These are phyloP conservation scores for Podila clonocystis DNA, from an alignment of 192 early-diverging fungal species.

Conservation along the genomic window DNA sequence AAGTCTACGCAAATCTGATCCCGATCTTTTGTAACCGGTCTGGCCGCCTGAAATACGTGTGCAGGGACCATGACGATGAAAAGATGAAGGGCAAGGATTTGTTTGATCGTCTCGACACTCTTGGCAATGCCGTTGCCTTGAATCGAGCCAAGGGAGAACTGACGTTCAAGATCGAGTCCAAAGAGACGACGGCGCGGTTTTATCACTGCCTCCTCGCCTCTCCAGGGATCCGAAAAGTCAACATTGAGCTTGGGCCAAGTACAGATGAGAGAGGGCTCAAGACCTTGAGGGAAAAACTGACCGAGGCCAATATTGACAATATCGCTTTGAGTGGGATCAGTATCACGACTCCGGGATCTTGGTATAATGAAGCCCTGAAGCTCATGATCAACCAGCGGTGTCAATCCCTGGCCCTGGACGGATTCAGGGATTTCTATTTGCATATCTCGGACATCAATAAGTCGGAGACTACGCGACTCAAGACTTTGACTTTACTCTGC, in stretches of 20 bases:
- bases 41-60: not conserved
- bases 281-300: too few relatives aligned
- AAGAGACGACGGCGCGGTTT: too few relatives aligned
- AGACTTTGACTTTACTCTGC: not conserved
- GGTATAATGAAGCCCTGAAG: not conserved
- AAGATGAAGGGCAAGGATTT: not conserved
- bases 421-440: slow-evolving; percentile 4
- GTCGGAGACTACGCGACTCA: not conserved
- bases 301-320: not conserved
- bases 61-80: slow-evolving; percentile 1
- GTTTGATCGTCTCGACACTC: not conserved
- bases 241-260: too few relatives aligned
- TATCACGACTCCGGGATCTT: not conserved
- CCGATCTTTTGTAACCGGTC: not conserved
- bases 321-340: not conserved
- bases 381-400: slow-evolving; percentile 4
- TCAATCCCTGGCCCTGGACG: not conserved
- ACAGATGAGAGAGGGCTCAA: too few relatives aligned
- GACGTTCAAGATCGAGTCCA: too few relatives aligned
- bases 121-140: not conserved
- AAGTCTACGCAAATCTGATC: slow-evolving; percentile 3
- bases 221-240: too few relatives aligned
- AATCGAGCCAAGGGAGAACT: not conserved
- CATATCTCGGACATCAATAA: not conserved
- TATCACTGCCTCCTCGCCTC: too few relatives aligned